Conservation (phyloP, 2,329 filamentous ascomycete species). For the Trichophyton simii region DNA sequence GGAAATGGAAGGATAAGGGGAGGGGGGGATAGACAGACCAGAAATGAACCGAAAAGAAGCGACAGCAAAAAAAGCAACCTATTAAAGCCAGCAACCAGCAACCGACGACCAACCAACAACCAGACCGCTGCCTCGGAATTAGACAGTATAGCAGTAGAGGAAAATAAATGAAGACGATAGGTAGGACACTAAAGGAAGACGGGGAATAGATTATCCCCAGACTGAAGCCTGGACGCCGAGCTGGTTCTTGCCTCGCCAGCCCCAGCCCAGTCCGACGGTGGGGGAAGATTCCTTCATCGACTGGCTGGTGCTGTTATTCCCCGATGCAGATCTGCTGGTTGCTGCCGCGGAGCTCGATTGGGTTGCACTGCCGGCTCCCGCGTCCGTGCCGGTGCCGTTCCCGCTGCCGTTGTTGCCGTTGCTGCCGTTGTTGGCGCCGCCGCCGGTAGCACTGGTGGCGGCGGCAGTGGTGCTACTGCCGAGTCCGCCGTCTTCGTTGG, state of each 20-base stretch:
- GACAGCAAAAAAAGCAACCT: not conserved
- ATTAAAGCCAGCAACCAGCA: not conserved
- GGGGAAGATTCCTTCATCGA: slow-evolving; percentile 31
- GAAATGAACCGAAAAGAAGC: not conserved
- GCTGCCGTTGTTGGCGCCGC: too few relatives aligned
- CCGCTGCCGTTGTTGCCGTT: slow-evolving; percentile 23
- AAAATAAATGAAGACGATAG: not conserved
- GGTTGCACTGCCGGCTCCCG: slow-evolving; percentile 28
- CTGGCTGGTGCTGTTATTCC: slow-evolving; percentile 20
- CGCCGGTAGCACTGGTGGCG: too few relatives aligned
- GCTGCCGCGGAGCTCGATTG: slow-evolving; percentile 46
- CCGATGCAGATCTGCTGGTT: slow-evolving; percentile 45
- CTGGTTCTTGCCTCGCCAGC: slow-evolving; percentile 61
- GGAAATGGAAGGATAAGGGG: not conserved
- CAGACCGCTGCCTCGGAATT: too few relatives aligned
- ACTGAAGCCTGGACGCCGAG: slow-evolving; percentile 84
- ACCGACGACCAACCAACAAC: too few relatives aligned
- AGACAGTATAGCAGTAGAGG: not conserved
- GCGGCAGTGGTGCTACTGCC: too few relatives aligned
- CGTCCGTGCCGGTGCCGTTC: not conserved
- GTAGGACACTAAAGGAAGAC: too few relatives aligned
- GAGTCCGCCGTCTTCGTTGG: slow-evolving; percentile 32
- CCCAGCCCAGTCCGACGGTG: slow-evolving; percentile 53
- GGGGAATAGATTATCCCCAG: slow-evolving; percentile 55
- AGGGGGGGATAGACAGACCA: not conserved